These are phyloP conservation scores for Apiospora malaysiana DNA, from an alignment of 2,329 filamentous ascomycete genomes.

Conservation along the genomic window DNA sequence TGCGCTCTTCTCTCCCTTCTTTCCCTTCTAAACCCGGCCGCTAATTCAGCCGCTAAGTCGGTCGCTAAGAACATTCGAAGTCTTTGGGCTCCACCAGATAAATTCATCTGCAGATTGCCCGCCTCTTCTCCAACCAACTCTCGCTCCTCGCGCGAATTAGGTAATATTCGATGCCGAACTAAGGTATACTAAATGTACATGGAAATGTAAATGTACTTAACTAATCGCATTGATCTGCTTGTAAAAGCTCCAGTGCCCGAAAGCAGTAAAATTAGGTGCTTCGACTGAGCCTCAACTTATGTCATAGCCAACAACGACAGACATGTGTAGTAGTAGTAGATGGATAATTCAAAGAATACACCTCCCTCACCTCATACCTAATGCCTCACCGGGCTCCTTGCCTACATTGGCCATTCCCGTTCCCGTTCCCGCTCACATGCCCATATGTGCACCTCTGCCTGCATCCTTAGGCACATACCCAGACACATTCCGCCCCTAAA, in stretches of 20 bases:
- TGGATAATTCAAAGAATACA: too few relatives aligned
- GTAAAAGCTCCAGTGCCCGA: too few relatives aligned
- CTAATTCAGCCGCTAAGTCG: background rate
- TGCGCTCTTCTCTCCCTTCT: too few relatives aligned
- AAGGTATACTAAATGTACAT: too few relatives aligned
- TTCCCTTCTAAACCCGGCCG: background rate
- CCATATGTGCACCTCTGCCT: background rate
- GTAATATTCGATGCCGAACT: background rate
- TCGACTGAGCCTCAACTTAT: background rate
- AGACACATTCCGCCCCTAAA: background rate
- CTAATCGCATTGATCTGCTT: too few relatives aligned
- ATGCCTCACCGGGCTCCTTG: background rate
- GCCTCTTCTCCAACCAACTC: background rate
- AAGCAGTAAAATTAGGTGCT: background rate
- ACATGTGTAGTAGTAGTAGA: too few relatives aligned
- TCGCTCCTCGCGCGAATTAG: background rate
- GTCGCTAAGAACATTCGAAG: background rate
- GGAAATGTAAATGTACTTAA: too few relatives aligned
- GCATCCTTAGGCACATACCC: background rate
- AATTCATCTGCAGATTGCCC: background rate
- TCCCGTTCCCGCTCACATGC: too few relatives aligned
- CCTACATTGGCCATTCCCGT: too few relatives aligned
- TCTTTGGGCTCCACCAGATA: background rate
- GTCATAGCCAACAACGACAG: background rate
- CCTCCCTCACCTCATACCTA: too few relatives aligned